Percentiles rank a stretch among this genome's conserved stretches.
Evolutionary conservation across 306 rosid genomes (phyloP).

Genomic region (Vigna angularis): DNA sequence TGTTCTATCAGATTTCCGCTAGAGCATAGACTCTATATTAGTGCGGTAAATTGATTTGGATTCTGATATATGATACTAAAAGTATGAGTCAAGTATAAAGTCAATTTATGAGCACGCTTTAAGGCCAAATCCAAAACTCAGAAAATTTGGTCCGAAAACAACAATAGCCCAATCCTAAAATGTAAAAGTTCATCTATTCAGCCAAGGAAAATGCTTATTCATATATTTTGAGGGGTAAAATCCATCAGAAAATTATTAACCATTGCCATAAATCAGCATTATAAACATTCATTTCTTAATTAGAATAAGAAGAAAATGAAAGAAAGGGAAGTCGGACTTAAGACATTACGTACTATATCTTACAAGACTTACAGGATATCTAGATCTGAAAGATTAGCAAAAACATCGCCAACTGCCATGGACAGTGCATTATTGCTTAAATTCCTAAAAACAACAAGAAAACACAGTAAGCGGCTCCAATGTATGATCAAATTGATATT

Average conservation of each 20-base stretch:
- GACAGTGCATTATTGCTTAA: slow-evolving; percentile 74
- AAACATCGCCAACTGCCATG: slow-evolving; percentile 63
- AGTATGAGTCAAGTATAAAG: not conserved
- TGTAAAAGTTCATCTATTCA: not conserved
- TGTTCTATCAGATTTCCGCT: slow-evolving; percentile 1
- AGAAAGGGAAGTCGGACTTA: slow-evolving; percentile 6
- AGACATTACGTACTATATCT: slow-evolving; percentile 48
- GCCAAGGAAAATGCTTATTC: not conserved
- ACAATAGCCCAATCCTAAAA: not conserved
- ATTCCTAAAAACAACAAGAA: slow-evolving; percentile 63
- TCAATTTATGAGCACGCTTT: not conserved
- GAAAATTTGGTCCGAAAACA: not conserved
- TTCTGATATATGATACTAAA: not conserved
- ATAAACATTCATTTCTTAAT: not conserved
- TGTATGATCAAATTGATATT: slow-evolving; percentile 34
- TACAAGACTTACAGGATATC: slow-evolving; percentile 87
- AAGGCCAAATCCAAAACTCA: slow-evolving; percentile 5
- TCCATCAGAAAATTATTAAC: not conserved
- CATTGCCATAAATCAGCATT: not conserved
- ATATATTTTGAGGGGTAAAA: not conserved
- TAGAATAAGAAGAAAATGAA: slow-evolving; percentile 28
- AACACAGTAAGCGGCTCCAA: slow-evolving; percentile 30
- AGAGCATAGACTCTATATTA: not conserved
- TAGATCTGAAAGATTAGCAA: slow-evolving; percentile 63
- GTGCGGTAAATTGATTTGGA: not conserved